Evolutionary conservation across 2,329 filamentous ascomycete species (phyloP).

Genomic region (Calonectria multiphialidica): DNA sequence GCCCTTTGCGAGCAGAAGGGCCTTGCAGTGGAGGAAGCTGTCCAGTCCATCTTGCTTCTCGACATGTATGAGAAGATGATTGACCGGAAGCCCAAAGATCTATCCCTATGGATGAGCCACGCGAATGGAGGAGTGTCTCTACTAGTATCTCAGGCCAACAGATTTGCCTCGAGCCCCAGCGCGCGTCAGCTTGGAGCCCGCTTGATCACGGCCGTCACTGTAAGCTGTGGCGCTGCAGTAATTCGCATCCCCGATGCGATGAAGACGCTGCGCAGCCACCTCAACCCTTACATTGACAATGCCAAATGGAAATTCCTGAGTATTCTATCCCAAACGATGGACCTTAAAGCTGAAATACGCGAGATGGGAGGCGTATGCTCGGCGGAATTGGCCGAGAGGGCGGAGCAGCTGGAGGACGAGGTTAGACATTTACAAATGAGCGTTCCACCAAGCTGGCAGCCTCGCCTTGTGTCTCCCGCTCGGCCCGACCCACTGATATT

Average conservation of each 20-base stretch:
- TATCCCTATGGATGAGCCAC: slow-evolving; percentile 35
- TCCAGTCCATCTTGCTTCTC: slow-evolving; percentile 42
- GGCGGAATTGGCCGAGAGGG: not conserved
- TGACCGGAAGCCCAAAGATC: slow-evolving; percentile 16
- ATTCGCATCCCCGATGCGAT: not conserved
- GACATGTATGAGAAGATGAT: slow-evolving; percentile 45
- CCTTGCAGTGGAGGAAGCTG: slow-evolving; percentile 21
- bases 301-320: slow-evolving; percentile 5
- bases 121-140: slow-evolving; percentile 37
- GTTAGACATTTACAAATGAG: not conserved
- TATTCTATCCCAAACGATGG: not conserved
- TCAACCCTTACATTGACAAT: not conserved
- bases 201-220: not conserved
- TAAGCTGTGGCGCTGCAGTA: not conserved
- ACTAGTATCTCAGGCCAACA: slow-evolving; percentile 22
- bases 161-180: not conserved
- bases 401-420: not conserved
- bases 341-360: not conserved
- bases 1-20: not conserved
- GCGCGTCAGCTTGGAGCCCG: not conserved
- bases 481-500: not conserved
- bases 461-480: not conserved
- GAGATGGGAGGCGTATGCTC: not conserved
- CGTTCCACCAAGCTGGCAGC: not conserved
- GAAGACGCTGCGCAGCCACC: not conserved